Conservation (phyloP, 768 basidiomycete species). For the Mycena sanguinolenta region DNA sequence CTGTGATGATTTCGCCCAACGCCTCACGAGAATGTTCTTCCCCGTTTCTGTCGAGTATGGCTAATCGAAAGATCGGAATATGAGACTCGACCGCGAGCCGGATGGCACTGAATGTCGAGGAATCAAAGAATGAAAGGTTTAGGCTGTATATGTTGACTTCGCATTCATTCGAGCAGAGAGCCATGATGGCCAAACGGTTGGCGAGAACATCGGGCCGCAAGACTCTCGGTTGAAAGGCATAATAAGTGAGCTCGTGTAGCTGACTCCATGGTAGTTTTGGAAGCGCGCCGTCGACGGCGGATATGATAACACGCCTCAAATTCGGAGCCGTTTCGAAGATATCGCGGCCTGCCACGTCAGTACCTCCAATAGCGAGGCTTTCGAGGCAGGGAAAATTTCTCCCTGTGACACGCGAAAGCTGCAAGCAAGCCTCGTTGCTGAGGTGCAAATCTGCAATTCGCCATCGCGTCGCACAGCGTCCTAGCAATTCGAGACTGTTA, state of each 20-base stretch:
- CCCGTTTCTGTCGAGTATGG: background rate
- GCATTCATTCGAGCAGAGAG: background rate
- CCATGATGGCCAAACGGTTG: background rate
- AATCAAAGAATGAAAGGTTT: background rate
- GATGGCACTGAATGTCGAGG: background rate
- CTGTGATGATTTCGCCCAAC: background rate
- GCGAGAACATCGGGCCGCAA: background rate
- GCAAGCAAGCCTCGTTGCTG: background rate
- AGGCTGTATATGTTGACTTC: background rate
- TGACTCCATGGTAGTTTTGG: background rate
- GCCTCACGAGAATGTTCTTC: background rate
- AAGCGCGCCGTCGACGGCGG: background rate
- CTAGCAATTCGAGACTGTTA: background rate
- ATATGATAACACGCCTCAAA: background rate
- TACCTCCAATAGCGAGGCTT: background rate
- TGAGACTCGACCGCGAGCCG: background rate
- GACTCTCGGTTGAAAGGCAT: background rate
- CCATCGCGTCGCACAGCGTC: background rate
- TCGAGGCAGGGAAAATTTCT: background rate
- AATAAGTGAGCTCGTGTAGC: background rate
- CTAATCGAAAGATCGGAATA: background rate
- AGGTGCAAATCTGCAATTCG: background rate
- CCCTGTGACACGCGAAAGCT: background rate
- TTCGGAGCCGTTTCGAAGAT: background rate
- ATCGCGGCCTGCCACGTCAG: no score